A percentile compares a stretch with the other conserved stretches of the same genome.
phyloP scores from a whole-genome alignment of 805 yeast genomes.

The Kodamaea jinghongensis region DNA sequence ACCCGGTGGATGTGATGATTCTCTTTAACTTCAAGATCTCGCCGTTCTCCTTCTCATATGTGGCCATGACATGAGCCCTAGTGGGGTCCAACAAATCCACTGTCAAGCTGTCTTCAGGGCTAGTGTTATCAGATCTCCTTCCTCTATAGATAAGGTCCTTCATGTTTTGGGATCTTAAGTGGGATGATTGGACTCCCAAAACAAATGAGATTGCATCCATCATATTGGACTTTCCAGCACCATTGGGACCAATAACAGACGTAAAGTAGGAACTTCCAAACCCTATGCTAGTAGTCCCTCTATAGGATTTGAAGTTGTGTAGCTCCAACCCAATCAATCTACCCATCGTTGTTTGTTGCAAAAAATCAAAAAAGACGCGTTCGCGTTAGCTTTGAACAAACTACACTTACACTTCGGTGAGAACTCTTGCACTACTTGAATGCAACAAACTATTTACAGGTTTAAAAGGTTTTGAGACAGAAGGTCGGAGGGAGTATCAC shows the following conservation, averaged over 20 bases:
- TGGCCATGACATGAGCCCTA: constrained; percentile 73
- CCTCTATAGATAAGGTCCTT: constrained; percentile 84
- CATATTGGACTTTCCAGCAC: constrained; percentile 95
- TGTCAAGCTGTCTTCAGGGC: constrained; percentile 15
- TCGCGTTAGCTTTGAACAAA: too few species aligned
- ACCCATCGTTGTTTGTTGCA: constrained; percentile 57
- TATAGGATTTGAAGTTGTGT: constrained; percentile 87
- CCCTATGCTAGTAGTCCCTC: constrained; percentile 71
- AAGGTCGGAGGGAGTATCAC: too few species aligned
- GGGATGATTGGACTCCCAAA: constrained; percentile 74
- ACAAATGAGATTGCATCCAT: constrained; percentile 98
- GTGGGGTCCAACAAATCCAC: constrained; percentile 37
- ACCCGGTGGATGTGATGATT: constrained; percentile 54
- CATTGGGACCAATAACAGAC: constrained; percentile 96
- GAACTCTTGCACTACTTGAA: too few species aligned
- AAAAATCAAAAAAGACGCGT: neutral
- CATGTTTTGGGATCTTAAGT: constrained; percentile 69
- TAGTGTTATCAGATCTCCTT: constrained; percentile 20
- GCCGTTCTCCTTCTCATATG: constrained; percentile 64
- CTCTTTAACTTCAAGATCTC: constrained; percentile 61
- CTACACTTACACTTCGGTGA: too few species aligned
- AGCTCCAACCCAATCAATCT: constrained; percentile 74
- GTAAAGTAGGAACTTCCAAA: constrained; percentile 84
- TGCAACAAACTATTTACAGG: too few species aligned
- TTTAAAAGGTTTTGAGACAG: too few species aligned